Conservation (phyloP, 257 asterid genomes). For the Lantana camara region DNA sequence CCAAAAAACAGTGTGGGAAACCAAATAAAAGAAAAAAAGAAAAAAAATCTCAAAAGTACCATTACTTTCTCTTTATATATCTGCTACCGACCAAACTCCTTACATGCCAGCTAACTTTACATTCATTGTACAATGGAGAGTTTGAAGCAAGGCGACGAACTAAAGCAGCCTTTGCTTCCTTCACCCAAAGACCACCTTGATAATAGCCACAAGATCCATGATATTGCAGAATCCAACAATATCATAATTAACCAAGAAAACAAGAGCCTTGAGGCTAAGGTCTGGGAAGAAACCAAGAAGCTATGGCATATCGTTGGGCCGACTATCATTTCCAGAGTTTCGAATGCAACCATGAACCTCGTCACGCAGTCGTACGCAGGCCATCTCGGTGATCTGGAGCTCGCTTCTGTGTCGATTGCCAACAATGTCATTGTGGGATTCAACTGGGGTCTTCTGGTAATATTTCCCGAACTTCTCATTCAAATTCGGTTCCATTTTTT, state of each 20-base stretch:
- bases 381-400: constrained; percentile 55
- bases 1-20: no score
- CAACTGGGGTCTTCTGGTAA: constrained; percentile 54
- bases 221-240: no score
- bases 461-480: no score
- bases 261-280: background rate
- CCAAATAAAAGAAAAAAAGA: no score
- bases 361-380: constrained; percentile 51
- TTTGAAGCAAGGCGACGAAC: background rate
- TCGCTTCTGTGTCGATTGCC: constrained; percentile 56
- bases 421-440: constrained; percentile 53
- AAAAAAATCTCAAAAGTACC: no score
- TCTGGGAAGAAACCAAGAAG: constrained; percentile 38
- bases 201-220: background rate
- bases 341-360: constrained; percentile 39
- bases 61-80: no score
- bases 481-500: no score
- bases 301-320: constrained; percentile 56
- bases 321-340: constrained; percentile 40
- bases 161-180: background rate
- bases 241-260: background rate
- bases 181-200: background rate
- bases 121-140: constrained; percentile 3
- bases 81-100: no score
- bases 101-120: no score